These are phyloP conservation scores for Baorangia bicolor DNA, from an alignment of 768 basidiomycete species.

Conservation along the genomic window DNA sequence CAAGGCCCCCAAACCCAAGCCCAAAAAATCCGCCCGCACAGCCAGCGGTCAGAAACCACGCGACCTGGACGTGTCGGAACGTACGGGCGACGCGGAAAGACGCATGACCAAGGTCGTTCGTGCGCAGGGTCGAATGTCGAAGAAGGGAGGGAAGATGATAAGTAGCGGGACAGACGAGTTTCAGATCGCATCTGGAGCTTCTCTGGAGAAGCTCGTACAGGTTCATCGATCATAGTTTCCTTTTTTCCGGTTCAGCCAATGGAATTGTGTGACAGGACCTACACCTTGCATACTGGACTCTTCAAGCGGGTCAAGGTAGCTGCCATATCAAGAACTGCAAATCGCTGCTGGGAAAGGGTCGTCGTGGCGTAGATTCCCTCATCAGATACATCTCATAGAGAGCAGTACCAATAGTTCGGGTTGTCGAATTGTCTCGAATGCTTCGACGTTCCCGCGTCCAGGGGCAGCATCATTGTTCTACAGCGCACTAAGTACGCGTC, in stretches of 20 bases:
- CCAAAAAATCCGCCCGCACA: conserved; percentile 1
- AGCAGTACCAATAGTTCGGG: neutral
- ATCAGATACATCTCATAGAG: neutral
- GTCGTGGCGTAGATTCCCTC: neutral
- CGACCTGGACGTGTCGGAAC: conserved; percentile 37
- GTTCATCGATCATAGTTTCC: conserved; percentile 13
- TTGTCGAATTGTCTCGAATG: neutral
- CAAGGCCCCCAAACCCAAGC: conserved; percentile 3
- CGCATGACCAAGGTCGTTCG: conserved; percentile 88
- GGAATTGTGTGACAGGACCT: neutral
- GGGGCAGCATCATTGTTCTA: too few relatives aligned
- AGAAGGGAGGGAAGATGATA: conserved; percentile 74
- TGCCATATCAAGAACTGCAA: neutral
- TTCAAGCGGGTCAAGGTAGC: neutral
- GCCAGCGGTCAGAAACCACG: conserved; percentile 22
- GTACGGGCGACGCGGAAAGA: conserved; percentile 59
- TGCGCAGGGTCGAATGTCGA: conserved; percentile 75
- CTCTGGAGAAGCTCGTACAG: conserved; percentile 58
- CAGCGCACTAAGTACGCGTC: too few relatives aligned
- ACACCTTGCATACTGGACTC: neutral
- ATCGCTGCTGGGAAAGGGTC: neutral
- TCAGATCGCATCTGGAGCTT: conserved; percentile 66
- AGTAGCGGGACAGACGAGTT: conserved; percentile 71
- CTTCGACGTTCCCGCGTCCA: neutral
- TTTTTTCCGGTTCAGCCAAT: neutral